Conservation (phyloP, 371 early-diverging fungal genomes). For the Apophysomyces ossiformis region DNA sequence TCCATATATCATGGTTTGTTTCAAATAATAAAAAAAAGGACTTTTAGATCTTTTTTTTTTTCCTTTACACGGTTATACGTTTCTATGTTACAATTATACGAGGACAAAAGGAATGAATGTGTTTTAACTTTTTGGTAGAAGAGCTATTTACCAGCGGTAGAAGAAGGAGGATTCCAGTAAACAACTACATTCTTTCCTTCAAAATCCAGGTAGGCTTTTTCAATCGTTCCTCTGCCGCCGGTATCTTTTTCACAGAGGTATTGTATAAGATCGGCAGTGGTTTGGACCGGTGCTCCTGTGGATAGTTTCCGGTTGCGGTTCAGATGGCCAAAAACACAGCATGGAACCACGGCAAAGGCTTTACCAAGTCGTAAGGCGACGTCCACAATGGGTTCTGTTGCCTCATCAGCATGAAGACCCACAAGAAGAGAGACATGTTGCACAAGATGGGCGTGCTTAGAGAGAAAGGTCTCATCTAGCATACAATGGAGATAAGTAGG, state of each 20-base stretch:
- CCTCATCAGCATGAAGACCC: conserved; percentile 66
- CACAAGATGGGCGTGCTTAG: conserved; percentile 33
- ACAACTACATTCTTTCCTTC: conserved; percentile 63
- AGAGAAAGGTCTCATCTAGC: conserved; percentile 50
- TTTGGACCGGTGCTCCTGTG: conserved; percentile 45
- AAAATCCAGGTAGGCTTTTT: conserved; percentile 58
- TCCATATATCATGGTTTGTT: not conserved
- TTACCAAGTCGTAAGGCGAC: conserved; percentile 49
- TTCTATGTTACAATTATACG: no score
- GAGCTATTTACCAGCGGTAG: no score
- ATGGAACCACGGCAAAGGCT: conserved; percentile 65
- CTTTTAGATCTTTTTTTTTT: not conserved
- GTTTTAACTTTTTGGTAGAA: no score
- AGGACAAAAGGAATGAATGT: no score
- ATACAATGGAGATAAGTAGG: conserved; percentile 44
- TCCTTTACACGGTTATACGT: no score
- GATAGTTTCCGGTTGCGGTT: conserved; percentile 44
- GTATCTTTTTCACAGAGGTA: conserved; percentile 54
- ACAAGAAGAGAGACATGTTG: conserved; percentile 39
- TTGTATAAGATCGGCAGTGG: conserved; percentile 57
- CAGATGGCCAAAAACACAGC: conserved; percentile 64
- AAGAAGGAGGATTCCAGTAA: conserved; percentile 42
- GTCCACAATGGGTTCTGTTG: conserved; percentile 64
- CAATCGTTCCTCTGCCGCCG: conserved; percentile 24
- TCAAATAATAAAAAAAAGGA: not conserved